phyloP scores from a whole-genome alignment of 192 early-diverging fungal genomes.

The Coemansia sp. region DNA sequence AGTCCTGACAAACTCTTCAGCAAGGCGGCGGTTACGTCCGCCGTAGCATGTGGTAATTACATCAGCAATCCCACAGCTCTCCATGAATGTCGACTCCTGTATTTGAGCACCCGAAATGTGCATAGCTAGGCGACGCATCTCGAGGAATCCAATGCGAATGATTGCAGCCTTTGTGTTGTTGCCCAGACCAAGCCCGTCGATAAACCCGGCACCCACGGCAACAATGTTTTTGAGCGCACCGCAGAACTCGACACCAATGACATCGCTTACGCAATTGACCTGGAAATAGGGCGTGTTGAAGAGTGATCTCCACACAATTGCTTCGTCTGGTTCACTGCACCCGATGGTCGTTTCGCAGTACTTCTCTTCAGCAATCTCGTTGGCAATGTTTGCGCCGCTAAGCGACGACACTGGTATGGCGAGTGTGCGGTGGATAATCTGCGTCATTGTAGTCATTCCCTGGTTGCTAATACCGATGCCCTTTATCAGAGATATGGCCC shows the following conservation, averaged over 20 bases:
- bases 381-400: conserved; percentile 97
- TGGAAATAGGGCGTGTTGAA: conserved; percentile 91
- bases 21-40: conserved; percentile 92
- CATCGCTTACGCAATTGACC: conserved; percentile 82
- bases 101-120: conserved; percentile 76
- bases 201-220: conserved; percentile 93
- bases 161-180: conserved; percentile 98
- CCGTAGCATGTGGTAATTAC: conserved; percentile 96
- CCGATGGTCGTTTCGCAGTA: conserved; percentile 97
- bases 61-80: conserved; percentile 96
- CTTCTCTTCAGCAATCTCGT: conserved; percentile 89
- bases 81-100: conserved; percentile 94
- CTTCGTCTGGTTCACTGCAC: conserved; percentile 67
- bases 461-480: conserved; percentile 78
- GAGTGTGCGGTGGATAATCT: conserved; percentile 78
- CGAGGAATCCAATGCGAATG: conserved; percentile 90
- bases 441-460: conserved; percentile 77
- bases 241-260: conserved; percentile 93
- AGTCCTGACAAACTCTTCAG: conserved; percentile 85
- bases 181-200: conserved; percentile 89
- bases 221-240: conserved; percentile 98
- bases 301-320: conserved; percentile 71
- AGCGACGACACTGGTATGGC: conserved; percentile 78
- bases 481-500: conserved; percentile 94
- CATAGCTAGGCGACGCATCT: conserved; percentile 92